Evolutionary conservation across 495 filamentous ascomycete species (phyloP).

Genomic region (Hyphodiscus hymeniophilus): DNA sequence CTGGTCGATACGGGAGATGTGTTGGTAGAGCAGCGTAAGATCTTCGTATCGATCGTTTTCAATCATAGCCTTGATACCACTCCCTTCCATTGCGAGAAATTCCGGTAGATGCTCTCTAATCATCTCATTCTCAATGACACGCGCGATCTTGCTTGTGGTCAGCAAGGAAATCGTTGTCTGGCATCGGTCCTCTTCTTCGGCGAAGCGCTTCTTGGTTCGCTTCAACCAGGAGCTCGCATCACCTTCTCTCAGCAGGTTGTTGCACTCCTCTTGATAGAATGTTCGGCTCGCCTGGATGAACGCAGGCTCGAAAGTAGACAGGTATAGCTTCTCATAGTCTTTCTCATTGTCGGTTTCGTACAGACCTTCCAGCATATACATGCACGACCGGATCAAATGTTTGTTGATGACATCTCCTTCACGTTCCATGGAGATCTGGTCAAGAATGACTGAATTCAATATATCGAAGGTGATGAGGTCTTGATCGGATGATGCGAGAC

Average conservation of each 20-base stretch:
- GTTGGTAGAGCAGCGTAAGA: constrained; percentile 64
- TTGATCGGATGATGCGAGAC: constrained; percentile 28
- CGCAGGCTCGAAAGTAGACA: constrained; percentile 70
- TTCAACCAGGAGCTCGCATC: constrained; percentile 79
- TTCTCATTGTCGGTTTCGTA: constrained; percentile 74
- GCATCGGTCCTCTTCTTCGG: constrained; percentile 76
- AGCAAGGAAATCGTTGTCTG: constrained; percentile 62
- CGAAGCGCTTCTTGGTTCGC: constrained; percentile 62
- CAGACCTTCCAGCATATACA: constrained; percentile 85
- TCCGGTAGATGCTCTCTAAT: constrained; percentile 68
- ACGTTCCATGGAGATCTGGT: constrained; percentile 87
- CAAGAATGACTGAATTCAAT: constrained; percentile 73
- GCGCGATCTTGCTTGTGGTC: constrained; percentile 64
- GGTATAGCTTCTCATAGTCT: constrained; percentile 71
- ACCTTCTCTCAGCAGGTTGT: constrained; percentile 60
- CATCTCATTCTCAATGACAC: constrained; percentile 72
- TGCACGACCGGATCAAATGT: constrained; percentile 68
- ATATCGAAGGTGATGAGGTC: constrained; percentile 54
- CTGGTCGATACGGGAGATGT: constrained; percentile 69
- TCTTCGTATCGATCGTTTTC: constrained; percentile 78
- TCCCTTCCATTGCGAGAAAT: constrained; percentile 75
- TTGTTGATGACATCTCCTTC: constrained; percentile 86
- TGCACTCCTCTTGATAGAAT: constrained; percentile 74
- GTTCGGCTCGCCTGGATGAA: constrained; percentile 60
- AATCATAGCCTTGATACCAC: constrained; percentile 81